Evolutionary conservation across 176 grass and related monocot genomes (phyloP), one percentile per base, ranked within the genome.

Genomic region (Melocanna baccifera): DNA sequence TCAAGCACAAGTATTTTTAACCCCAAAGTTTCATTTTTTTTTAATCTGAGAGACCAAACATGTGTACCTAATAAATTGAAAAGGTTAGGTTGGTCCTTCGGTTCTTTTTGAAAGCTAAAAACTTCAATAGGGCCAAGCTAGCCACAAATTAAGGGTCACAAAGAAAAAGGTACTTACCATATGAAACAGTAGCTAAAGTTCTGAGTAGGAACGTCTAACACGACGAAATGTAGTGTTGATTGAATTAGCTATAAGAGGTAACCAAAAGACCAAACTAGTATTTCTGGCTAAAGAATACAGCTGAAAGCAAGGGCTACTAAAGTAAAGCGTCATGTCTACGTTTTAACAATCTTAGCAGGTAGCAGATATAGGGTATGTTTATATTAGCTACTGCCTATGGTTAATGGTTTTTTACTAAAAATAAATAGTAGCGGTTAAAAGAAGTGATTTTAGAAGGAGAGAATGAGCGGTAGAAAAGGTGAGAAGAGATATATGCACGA

Each of bases 241-340:
- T 69, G 14, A 30, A 61, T 80, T 55, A 66, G 26, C 78, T 77
- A 62, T 28, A 64, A 7, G 34, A 50, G 46, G 64, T 26, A 47
- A 50, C 37, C 78, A 85, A 76, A 42, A 32, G 62, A 81, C n/a
- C 37, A 67, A 45, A 39, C 40, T 34, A 9, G 43, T 69, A 12
- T 55, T 62, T 71, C 7, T 66, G 36, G 36, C 46, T 57, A 77
- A 45, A 26, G 7, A 45, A 37, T 55, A 47, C 36, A 70, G 5
- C 53, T 77, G 43, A 71, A 86, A 81, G 78, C 9, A 71, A 63
- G 47, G 37, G 8, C 56, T 65, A 82, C 9, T 68, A 23, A 69
- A 62, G 53, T 50, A 79, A 72, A 74, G 22, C 4, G 16, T 73
- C 64, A 10, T 9, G 53, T 57, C n/a, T 25, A 61, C 8, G 69